Conservation (phyloP, 495 filamentous ascomycete species). For the Talaromyces stipitatus region DNA sequence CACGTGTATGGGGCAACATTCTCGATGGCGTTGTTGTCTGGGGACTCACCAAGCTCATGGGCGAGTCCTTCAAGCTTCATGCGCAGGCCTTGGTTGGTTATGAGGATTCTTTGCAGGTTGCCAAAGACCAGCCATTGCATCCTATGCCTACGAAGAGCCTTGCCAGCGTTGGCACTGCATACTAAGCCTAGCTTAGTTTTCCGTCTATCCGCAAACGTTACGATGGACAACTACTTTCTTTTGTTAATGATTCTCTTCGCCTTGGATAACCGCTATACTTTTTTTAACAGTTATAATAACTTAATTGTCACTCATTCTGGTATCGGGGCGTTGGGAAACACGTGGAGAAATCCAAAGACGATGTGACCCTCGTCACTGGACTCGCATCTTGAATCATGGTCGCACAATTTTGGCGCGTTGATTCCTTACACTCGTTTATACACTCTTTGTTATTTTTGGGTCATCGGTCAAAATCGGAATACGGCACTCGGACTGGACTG, state of each 20-base stretch:
- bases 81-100: conserved; percentile 90
- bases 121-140: conserved; percentile 41
- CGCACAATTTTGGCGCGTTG: not conserved
- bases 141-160: conserved; percentile 40
- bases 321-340: conserved; percentile 2
- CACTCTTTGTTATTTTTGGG: conserved; percentile 1
- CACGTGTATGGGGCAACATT: conserved; percentile 95
- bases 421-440: conserved; percentile 4
- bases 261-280: conserved; percentile 1
- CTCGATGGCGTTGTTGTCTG: conserved; percentile 98
- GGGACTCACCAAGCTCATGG: conserved; percentile 97
- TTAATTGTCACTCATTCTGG: conserved; percentile 6
- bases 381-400: not conserved
- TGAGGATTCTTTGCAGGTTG: conserved; percentile 60
- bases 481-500: conserved; percentile 1
- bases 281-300: conserved; percentile 5
- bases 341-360: conserved; percentile 9
- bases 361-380: conserved; percentile 2
- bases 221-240: conserved; percentile 7
- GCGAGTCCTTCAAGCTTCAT: conserved; percentile 95
- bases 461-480: conserved; percentile 1
- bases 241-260: conserved; percentile 24
- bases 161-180: conserved; percentile 40
- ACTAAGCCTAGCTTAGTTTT: conserved; percentile 19
- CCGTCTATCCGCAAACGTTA: not conserved